Base-by-base conservation (phyloP, 2,329 filamentous ascomycete genomes). In the Fusarium camptoceras region DNA sequence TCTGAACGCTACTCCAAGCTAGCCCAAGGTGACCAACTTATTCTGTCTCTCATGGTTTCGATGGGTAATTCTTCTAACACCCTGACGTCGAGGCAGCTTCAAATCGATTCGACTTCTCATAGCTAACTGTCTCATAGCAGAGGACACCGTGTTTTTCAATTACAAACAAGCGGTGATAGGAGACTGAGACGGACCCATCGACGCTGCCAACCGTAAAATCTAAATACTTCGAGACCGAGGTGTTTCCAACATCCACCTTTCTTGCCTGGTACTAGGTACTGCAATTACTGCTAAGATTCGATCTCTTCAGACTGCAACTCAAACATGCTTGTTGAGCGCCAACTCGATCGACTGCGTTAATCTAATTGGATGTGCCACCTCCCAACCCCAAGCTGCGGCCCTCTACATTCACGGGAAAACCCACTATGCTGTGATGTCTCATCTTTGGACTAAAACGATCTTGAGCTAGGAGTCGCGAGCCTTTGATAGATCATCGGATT, bases 221-320 rank as follows among this genome's bases (percentile, higher is more conserved):
- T n/a, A 15, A 34, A 28, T 42, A 34, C 22, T 37, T n/a, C 39
- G 46, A 51, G 50, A 47, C 27, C 34, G 34, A n/a, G 34, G 34
- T 48, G 30, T 50, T 42, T 56, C 48, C 44, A 18, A 34, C 47
- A 41, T 53, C 64, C 67, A 55, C 67, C 49, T 56, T 55, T 54
- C 43, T 60, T 59, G 58, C 54, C 51, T 68, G 51, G 39, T 47
- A 42, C 30, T 42, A 50, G 59, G 68, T 71, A 55, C 68, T 71
- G 68, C 8, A 71, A 69, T 71, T 69, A 71, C 58, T 65, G 59
- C 55, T 58, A 58, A 57, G 51, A 27, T 39, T 50, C 43, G 57
- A 46, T 16, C 48, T 22, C 20, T 20, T 11, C 18, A 37, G 34
- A 37, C 18, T 37, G 14, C 39, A 31, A 55, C 39, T 64, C 58